Conservation (phyloP, 164 flowering plant species). For the Berberis thunbergii region DNA sequence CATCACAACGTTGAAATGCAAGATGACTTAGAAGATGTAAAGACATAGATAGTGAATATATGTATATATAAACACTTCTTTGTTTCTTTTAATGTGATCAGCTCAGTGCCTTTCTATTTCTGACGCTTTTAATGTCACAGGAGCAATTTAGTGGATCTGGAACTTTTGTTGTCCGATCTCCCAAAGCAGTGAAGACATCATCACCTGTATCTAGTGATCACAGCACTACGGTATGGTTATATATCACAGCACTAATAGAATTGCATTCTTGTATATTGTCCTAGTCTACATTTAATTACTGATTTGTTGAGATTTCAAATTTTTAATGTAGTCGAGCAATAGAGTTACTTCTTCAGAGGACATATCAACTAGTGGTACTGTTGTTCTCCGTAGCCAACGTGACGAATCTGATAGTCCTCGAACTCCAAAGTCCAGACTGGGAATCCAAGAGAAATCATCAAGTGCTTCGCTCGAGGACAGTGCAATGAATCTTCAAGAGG, state of each 20-base stretch:
- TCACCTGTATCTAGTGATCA: slow-evolving; percentile 32
- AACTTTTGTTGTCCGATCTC: slow-evolving; percentile 75
- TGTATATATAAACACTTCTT: background rate
- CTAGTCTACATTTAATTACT: background rate
- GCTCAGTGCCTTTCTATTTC: slow-evolving; percentile 1
- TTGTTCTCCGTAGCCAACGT: slow-evolving; percentile 72
- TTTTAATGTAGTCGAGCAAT: slow-evolving; percentile 51
- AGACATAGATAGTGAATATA: background rate
- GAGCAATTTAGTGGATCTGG: slow-evolving; percentile 66
- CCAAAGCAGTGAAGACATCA: slow-evolving; percentile 46
- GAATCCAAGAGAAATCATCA: slow-evolving; percentile 65
- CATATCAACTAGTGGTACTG: slow-evolving; percentile 68
- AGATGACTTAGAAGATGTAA: slow-evolving; percentile 32
- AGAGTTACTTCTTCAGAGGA: slow-evolving; percentile 49
- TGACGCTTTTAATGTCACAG: slow-evolving; percentile 24
- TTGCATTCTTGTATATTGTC: background rate
- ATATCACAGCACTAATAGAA: slow-evolving; percentile 1
- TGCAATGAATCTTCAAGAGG: slow-evolving; percentile 81
- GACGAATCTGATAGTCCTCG: slow-evolving; percentile 73
- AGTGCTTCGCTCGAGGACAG: slow-evolving; percentile 78
- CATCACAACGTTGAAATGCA: slow-evolving; percentile 22
- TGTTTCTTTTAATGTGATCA: background rate
- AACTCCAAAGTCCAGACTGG: slow-evolving; percentile 80
- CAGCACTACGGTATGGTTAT: slow-evolving; percentile 35
- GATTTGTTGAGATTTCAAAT: background rate